Percentiles rank a stretch among this genome's conserved stretches.
Evolutionary conservation across 345 rosid species (phyloP).

Genomic region (Barbarea vulgaris): DNA sequence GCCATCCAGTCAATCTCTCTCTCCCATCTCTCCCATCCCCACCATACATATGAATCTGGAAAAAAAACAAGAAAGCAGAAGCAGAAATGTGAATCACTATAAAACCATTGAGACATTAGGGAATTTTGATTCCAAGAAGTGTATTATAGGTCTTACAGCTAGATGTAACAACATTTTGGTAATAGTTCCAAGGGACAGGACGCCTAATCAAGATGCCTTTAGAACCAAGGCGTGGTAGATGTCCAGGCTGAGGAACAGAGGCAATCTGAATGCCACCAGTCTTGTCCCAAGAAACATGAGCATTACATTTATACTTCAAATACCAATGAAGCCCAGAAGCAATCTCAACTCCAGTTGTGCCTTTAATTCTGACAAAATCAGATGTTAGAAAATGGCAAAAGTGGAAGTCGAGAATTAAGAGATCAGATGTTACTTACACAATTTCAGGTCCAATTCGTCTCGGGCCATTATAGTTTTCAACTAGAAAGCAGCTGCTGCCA

Average conservation of each 20-base stretch:
- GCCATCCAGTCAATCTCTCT: conserved; percentile 99
- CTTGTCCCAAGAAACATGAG: conserved; percentile 95
- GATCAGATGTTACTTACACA: conserved; percentile 49
- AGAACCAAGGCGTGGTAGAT: conserved; percentile 65
- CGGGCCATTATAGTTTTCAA: conserved; percentile 48
- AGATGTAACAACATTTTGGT: conserved; percentile 94
- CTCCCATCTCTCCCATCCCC: conserved; percentile 96
- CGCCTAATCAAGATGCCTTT: conserved; percentile 68
- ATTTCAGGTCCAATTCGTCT: conserved; percentile 63
- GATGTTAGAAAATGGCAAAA: background rate
- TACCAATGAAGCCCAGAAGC: conserved; percentile 96
- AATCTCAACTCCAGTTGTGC: conserved; percentile 85
- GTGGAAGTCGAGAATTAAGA: conserved; percentile 5
- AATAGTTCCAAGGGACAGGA: conserved; percentile 94
- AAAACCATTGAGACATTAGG: background rate
- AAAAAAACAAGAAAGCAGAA: conserved; percentile 23
- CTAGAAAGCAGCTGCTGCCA: conserved; percentile 69
- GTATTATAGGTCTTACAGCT: conserved; percentile 62
- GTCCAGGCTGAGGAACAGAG: conserved; percentile 74
- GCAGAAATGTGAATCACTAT: background rate
- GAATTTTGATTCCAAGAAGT: conserved; percentile 9
- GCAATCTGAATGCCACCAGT: conserved; percentile 86
- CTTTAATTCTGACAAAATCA: conserved; percentile 65
- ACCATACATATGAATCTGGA: conserved; percentile 92
- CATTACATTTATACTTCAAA: conserved; percentile 79